Percentiles rank a stretch among this genome's conserved stretches.
These are phyloP conservation scores for Antitrichia curtipendula DNA, from an alignment of 225 moss, liverwort and hornwort genomes.

Conservation along the genomic window DNA sequence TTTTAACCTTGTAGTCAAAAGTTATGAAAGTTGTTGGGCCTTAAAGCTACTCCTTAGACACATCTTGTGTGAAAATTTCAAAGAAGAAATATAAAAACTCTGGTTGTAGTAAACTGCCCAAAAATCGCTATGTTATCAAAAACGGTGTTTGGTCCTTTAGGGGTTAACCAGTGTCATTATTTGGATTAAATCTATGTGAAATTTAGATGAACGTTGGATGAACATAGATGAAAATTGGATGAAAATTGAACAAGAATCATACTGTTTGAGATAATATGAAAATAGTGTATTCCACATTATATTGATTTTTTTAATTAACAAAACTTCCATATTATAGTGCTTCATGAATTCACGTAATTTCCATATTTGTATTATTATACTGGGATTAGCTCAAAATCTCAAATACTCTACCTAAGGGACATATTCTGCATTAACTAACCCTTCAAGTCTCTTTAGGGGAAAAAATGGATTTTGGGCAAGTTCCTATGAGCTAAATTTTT, in stretches of 20 bases:
- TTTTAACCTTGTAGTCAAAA: no score
- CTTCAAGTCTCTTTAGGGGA: fast-evolving
- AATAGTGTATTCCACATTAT: background rate
- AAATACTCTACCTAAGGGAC: background rate
- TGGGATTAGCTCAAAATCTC: fast-evolving
- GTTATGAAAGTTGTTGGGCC: no score
- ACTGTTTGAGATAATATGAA: background rate
- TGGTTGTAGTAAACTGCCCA: no score
- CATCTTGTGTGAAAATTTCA: no score
- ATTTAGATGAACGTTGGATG: background rate
- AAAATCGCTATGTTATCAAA: no score
- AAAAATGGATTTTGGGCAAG: background rate
- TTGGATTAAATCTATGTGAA: background rate
- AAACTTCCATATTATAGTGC: background rate
- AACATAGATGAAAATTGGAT: background rate
- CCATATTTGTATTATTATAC: background rate
- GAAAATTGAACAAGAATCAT: background rate
- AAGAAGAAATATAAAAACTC: no score
- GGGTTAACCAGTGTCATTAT: no score
- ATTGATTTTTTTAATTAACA: background rate
- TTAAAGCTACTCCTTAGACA: no score
- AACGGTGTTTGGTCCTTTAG: no score
- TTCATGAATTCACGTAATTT: fast-evolving
- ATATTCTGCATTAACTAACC: fast-evolving
- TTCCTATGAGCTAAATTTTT: background rate